Conservation (phyloP, 352 stramenopile species). For the Phytophthora rubi region DNA sequence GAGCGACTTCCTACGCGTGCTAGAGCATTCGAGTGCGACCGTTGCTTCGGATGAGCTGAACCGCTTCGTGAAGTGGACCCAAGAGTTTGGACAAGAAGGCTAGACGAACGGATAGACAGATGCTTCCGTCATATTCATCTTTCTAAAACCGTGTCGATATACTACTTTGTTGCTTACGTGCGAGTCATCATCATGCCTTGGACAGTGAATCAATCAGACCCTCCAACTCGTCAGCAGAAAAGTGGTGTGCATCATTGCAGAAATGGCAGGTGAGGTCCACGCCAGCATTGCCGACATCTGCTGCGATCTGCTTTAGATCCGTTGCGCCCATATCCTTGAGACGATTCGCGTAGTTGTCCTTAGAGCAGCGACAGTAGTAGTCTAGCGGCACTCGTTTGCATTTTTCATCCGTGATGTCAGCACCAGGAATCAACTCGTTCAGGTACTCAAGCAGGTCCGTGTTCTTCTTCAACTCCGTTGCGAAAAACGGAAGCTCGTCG, state of each 20-base stretch:
- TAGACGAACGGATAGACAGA: conserved; percentile 51
- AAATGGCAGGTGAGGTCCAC: conserved; percentile 87
- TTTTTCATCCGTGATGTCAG: conserved; percentile 59
- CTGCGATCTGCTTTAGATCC: conserved; percentile 58
- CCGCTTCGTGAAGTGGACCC: conserved; percentile 98
- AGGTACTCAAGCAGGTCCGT: conserved; percentile 72
- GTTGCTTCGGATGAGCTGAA: conserved; percentile 97
- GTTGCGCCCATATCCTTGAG: conserved; percentile 57
- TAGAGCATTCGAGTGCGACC: conserved; percentile 94
- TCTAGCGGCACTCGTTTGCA: conserved; percentile 75
- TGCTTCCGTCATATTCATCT: conserved; percentile 27
- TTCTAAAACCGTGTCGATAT: conserved; percentile 38
- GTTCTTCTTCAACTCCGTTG: conserved; percentile 55
- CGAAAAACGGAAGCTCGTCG: conserved; percentile 54
- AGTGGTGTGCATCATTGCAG: conserved; percentile 83
- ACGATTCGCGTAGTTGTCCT: conserved; percentile 62
- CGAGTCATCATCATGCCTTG: conserved; percentile 21
- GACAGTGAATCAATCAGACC: conserved; percentile 39
- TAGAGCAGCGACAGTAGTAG: conserved; percentile 87
- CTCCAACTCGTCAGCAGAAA: conserved; percentile 59
- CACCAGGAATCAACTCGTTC: conserved; percentile 79
- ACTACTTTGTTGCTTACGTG: conserved; percentile 23
- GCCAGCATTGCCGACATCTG: conserved; percentile 55
- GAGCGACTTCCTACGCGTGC: conserved; percentile 96
- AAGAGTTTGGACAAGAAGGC: conserved; percentile 99